These are phyloP conservation scores for Thinopyrum elongatum DNA, from an alignment of 176 grass and related monocot species.

Conservation along the genomic window DNA sequence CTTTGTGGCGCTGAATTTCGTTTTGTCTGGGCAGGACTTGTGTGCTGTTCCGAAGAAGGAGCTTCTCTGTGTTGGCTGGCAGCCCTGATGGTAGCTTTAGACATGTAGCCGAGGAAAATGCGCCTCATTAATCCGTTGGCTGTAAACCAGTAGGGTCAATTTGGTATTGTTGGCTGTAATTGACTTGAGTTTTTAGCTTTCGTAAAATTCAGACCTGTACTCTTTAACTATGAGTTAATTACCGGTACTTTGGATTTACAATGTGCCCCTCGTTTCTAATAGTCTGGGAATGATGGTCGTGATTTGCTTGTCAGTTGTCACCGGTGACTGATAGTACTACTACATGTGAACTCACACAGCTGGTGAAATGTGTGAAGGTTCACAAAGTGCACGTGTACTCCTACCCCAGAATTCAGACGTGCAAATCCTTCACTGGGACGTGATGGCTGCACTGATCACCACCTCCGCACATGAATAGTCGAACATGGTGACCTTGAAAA, in stretches of 20 bases:
- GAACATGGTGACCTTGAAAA: no score
- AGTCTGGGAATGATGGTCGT: not conserved
- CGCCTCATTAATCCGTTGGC: conserved; percentile 3
- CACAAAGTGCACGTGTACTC: not conserved
- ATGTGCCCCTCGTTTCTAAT: not conserved
- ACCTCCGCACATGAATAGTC: no score
- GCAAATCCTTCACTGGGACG: no score
- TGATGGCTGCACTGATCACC: no score
- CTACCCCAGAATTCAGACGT: no score
- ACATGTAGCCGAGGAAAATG: conserved; percentile 25
- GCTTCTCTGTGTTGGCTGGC: conserved; percentile 9
- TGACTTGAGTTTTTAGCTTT: not conserved
- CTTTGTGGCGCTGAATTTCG: not conserved
- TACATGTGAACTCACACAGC: not conserved
- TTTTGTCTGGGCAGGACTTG: conserved; percentile 13
- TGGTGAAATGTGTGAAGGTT: not conserved
- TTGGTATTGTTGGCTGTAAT: conserved; percentile 14
- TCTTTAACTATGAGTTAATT: not conserved
- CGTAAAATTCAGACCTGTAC: not conserved
- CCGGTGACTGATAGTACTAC: not conserved
- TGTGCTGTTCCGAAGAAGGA: conserved; percentile 8
- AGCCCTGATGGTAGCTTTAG: conserved; percentile 24
- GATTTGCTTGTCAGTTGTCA: not conserved
- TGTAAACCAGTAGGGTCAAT: conserved; percentile 9
- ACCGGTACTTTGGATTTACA: not conserved